Percentiles rank a stretch among this genome's conserved stretches.
These are phyloP conservation scores for Chaetomium tenue DNA, from an alignment of 495 filamentous ascomycete species.

Conservation along the genomic window DNA sequence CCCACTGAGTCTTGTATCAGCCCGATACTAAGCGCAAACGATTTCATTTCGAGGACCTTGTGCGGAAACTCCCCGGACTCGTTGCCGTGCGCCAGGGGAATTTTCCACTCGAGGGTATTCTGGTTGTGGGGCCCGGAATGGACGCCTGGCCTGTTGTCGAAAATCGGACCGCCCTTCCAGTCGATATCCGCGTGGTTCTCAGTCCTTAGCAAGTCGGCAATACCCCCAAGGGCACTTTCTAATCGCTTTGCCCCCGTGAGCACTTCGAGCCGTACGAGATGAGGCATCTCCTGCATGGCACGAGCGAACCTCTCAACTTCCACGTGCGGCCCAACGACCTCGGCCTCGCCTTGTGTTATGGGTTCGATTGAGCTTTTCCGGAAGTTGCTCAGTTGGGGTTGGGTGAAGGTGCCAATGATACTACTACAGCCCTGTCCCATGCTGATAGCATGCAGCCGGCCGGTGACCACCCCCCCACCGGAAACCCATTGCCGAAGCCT, in stretches of 20 bases:
- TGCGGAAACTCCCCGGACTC: neutral
- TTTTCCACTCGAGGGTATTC: neutral
- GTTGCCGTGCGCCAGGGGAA: neutral
- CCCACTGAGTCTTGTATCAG: too few species aligned
- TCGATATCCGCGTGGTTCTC: neutral
- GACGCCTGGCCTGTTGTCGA: too few species aligned
- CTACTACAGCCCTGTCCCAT: too few species aligned
- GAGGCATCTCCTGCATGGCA: neutral
- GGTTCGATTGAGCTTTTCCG: neutral
- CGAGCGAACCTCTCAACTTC: neutral
- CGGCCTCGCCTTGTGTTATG: too few species aligned
- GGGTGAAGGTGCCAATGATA: too few species aligned
- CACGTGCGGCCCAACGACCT: neutral
- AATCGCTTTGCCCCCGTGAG: neutral
- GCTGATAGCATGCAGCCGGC: neutral
- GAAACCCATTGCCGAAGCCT: neutral
- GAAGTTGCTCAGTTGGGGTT: neutral
- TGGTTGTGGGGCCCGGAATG: neutral
- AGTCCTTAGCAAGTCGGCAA: neutral
- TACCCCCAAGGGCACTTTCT: neutral
- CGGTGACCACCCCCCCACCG: neutral
- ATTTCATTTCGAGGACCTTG: neutral
- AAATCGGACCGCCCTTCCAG: neutral
- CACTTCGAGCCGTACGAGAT: neutral
- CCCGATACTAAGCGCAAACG: too few species aligned